phyloP scores from a whole-genome alignment of 139 green algal species.

The Chlorella sp. region DNA sequence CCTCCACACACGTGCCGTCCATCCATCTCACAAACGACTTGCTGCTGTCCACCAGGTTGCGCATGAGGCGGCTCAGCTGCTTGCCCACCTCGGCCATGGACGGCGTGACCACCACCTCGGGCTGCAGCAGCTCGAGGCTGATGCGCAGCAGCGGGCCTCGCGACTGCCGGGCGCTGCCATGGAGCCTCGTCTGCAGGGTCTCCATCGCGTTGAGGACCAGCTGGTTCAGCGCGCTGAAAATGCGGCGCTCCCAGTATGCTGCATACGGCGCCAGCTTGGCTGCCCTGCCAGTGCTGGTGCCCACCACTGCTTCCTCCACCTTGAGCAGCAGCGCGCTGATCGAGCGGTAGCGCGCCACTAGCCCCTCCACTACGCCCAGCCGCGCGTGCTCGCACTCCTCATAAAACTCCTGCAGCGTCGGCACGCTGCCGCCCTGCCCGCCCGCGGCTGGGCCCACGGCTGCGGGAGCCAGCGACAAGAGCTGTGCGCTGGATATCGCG shows the following conservation, averaged over 20 bases:
- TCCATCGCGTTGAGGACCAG: constrained; percentile 75
- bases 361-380: constrained; percentile 62
- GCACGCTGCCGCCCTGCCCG: neutral
- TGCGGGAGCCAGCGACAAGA: constrained; percentile 27
- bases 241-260: constrained; percentile 81
- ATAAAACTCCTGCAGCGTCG: constrained; percentile 79
- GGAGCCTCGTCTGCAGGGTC: constrained; percentile 49
- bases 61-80: constrained; percentile 61
- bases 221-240: constrained; percentile 83
- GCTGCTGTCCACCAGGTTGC: constrained; percentile 71
- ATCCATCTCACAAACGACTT: constrained; percentile 91
- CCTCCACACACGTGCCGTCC: constrained; percentile 89
- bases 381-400: constrained; percentile 76
- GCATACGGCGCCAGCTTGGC: constrained; percentile 81
- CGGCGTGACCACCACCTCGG: constrained; percentile 83
- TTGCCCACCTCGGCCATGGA: constrained; percentile 81
- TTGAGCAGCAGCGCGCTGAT: constrained; percentile 85
- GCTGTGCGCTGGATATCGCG: constrained; percentile 49
- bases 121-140: constrained; percentile 61
- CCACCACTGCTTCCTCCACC: constrained; percentile 80
- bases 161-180: neutral
- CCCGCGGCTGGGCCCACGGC: neutral
- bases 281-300: constrained; percentile 83
- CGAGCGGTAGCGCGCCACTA: constrained; percentile 82
- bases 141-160: constrained; percentile 32